Percentiles rank a stretch among this genome's conserved stretches.
Evolutionary conservation across 441 rosid species (phyloP).

Genomic region (Manihot esculenta): DNA sequence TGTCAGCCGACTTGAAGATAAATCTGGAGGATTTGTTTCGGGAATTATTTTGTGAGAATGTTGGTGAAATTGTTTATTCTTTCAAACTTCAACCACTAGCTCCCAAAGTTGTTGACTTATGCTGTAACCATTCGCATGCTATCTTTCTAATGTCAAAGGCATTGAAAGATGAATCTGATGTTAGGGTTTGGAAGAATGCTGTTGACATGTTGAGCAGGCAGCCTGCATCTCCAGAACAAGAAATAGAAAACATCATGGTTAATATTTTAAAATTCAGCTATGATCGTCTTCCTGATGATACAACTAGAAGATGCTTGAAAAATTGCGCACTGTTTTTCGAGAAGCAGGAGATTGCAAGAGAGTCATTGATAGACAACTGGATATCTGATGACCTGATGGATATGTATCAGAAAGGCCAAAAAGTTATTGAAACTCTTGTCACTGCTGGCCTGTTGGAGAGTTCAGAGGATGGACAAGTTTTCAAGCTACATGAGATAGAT

Average conservation of each 20-base stretch:
- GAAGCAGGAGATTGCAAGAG: neutral
- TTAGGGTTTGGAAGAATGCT: neutral
- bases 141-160: neutral
- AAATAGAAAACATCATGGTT: neutral
- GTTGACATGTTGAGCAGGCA: neutral
- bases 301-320: neutral
- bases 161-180: neutral
- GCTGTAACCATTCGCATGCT: neutral
- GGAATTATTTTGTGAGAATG: neutral
- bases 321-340: neutral
- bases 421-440: neutral
- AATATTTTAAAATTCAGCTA: neutral
- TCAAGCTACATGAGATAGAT: neutral
- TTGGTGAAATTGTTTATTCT: neutral
- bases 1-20: neutral
- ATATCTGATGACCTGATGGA: neutral
- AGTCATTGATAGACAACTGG: neutral
- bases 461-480: neutral
- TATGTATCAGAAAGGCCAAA: neutral
- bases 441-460: neutral
- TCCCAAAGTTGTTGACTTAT: neutral
- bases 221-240: neutral
- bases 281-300: neutral
- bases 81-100: neutral
- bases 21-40: neutral